These are phyloP conservation scores for Claviceps purpurea DNA, from an alignment of 2,329 filamentous ascomycete species.

Conservation along the genomic window DNA sequence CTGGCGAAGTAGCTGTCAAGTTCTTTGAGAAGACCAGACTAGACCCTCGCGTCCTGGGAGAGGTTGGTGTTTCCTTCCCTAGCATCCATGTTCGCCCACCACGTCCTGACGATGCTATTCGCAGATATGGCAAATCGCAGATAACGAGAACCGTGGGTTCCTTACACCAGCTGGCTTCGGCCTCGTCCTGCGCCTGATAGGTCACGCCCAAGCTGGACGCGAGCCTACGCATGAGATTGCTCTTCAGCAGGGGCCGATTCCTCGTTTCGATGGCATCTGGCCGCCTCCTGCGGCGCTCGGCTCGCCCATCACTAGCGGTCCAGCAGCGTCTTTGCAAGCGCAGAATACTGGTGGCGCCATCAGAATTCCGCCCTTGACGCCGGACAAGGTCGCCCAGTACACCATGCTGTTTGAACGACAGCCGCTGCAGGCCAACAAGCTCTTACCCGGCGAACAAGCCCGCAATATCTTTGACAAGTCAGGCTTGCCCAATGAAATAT, in stretches of 20 bases:
- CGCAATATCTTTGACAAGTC: slow-evolving; percentile 94
- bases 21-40: slow-evolving; percentile 96
- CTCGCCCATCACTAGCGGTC: slow-evolving; percentile 24
- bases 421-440: slow-evolving; percentile 54
- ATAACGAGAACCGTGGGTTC: slow-evolving; percentile 90
- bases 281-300: slow-evolving; percentile 13
- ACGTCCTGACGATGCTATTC: slow-evolving; percentile 1
- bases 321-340: slow-evolving; percentile 37
- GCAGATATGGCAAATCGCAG: slow-evolving; percentile 98
- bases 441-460: slow-evolving; percentile 66
- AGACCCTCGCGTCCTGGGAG: slow-evolving; percentile 71
- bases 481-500: slow-evolving; percentile 71
- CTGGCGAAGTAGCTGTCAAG: slow-evolving; percentile 87
- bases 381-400: slow-evolving; percentile 85
- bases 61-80: slow-evolving; percentile 41
- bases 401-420: slow-evolving; percentile 83
- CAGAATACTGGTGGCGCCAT: slow-evolving; percentile 56
- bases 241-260: slow-evolving; percentile 74
- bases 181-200: slow-evolving; percentile 84
- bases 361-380: slow-evolving; percentile 75
- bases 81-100: neutral
- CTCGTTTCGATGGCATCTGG: slow-evolving; percentile 71
- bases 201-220: slow-evolving; percentile 81
- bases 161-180: slow-evolving; percentile 88
- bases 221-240: slow-evolving; percentile 72